Base-by-base conservation (phyloP, 306 rosid species). In the Quercus alba region DNA sequence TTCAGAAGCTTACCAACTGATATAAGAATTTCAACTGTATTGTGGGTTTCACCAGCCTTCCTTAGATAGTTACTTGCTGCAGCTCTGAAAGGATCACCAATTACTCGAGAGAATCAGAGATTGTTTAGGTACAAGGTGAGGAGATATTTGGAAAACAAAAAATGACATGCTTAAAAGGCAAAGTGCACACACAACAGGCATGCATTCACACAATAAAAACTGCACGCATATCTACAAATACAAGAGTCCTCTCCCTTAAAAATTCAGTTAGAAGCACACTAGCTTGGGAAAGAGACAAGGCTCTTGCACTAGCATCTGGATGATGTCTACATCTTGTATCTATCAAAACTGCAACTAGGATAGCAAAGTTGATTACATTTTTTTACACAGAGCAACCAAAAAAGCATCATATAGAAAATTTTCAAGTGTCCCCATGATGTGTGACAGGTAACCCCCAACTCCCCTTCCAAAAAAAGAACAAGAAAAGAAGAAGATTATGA, bases 21-120 rank as follows among this genome's bases (percentile, higher is more conserved):
- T 63, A 95, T 70, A 18, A 80, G 82, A 83, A 95, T 90, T 83
- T 82, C 82, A 54, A 93, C 97, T 2, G 96, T 91, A 74, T 78
- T 97, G 17, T 89, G 98, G 75, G 87, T 80, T 81, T 93, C 97
- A 38, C 99, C 99, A 20, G 97, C 97, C 87, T 78, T 85, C 87
- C 85, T 84, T 76, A 95, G 89, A 84, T 95, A 89, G 80, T 66
- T 86, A 86, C 96, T 91, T 30, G 98, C 97, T 5, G 83, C 89
- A 33, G 23, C 81, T 86, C 97, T 93, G 91, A 56, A 84, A 81
- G 35, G 15, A 70, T 49, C 58, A 21, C 56, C 77, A 81, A 74
- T 70, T 57, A 73, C 63, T 72, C 41, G n/a, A 33, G 58, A 77
- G 55, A 56, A 55, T 14, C 18, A 33, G 54, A 77, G 55, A 56